Evolutionary conservation across 2,329 filamentous ascomycete genomes (phyloP).

Genomic region (Arthroderma uncinatum): DNA sequence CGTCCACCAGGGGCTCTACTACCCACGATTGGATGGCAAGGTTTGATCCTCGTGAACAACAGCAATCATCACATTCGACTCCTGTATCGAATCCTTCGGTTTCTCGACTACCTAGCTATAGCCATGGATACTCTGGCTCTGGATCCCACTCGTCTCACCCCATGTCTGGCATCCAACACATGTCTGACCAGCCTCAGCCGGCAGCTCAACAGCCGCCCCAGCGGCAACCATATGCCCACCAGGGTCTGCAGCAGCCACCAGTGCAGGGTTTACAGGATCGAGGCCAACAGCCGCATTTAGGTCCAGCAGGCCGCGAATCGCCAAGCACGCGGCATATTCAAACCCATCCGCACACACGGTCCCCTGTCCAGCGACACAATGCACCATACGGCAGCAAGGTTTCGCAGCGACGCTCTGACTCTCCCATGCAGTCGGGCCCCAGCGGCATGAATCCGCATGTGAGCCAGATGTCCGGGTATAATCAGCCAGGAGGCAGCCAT

Average conservation of each 20-base stretch:
- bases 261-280: slow-evolving; percentile 19
- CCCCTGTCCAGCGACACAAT: slow-evolving; percentile 10
- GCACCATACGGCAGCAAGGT: slow-evolving; percentile 7
- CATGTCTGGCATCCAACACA: slow-evolving; percentile 7
- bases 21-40: slow-evolving; percentile 33
- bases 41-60: slow-evolving; percentile 31
- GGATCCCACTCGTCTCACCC: slow-evolving; percentile 1
- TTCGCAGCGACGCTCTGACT: slow-evolving; percentile 8
- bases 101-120: slow-evolving; percentile 7
- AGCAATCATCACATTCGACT: slow-evolving; percentile 12
- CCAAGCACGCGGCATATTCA: slow-evolving; percentile 11
- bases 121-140: slow-evolving; percentile 6
- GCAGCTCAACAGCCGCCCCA: slow-evolving; percentile 7
- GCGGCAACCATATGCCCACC: slow-evolving; percentile 10
- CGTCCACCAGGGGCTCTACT: slow-evolving; percentile 14
- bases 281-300: slow-evolving; percentile 12
- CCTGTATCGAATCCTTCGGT: slow-evolving; percentile 2
- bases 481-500: neutral
- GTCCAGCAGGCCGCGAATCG: slow-evolving; percentile 6
- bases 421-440: slow-evolving; percentile 7
- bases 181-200: slow-evolving; percentile 7
- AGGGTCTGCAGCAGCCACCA: slow-evolving; percentile 7
- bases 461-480: slow-evolving; percentile 3
- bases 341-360: slow-evolving; percentile 6
- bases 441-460: neutral